Evolutionary conservation across 1,284 basidiomycete species (phyloP), one percentile per base, ranked within the genome.

Genomic region (Marasmius fiardii): DNA sequence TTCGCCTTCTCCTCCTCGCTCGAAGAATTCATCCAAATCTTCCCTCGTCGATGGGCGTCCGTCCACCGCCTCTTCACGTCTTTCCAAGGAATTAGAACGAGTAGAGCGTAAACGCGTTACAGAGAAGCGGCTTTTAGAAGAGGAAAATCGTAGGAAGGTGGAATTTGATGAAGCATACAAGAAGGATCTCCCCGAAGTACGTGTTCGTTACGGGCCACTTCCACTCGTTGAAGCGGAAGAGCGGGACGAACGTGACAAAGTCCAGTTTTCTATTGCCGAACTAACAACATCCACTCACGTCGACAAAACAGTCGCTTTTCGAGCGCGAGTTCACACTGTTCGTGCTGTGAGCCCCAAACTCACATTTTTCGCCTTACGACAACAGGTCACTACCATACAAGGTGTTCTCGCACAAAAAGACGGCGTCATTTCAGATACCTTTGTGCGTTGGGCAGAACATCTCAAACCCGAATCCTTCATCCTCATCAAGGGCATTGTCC

Each of bases 271-370:
- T 8, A 75, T 99, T 54, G 47, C 23, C 44, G 26, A 49, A 31
- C 8, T 33, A 7, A 2, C 20, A 6, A 4, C 24, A 8, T 81
- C 80, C 44, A 77, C 90, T 63, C 92, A 88, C 18, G 77, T 23
- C 14, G n/a, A 45, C 28, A 20, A 35, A 95, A 68, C 80, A 8
- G 89, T 98, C 57, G 73, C 92, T 58, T 77, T 98, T 63, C 88
- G 95, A 63, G 95, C 94, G 12, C 87, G 96, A 58, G 81, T 99
- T 37, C 94, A 98, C 71, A 95, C 92, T 28, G 89, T 89, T 41
- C 87, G 96, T 61, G 88, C 92, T 1, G 91, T 95, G 69, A 91
- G 92, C 69, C 82, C 78, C 74, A 98, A 95, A 77, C 93, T 98
- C 81, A 91, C 92, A 53, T 99, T 99, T 75, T 75, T 99, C 55